Conservation (phyloP, 139 green algal species). For the Auxenochlorella pyrenoidosa region DNA sequence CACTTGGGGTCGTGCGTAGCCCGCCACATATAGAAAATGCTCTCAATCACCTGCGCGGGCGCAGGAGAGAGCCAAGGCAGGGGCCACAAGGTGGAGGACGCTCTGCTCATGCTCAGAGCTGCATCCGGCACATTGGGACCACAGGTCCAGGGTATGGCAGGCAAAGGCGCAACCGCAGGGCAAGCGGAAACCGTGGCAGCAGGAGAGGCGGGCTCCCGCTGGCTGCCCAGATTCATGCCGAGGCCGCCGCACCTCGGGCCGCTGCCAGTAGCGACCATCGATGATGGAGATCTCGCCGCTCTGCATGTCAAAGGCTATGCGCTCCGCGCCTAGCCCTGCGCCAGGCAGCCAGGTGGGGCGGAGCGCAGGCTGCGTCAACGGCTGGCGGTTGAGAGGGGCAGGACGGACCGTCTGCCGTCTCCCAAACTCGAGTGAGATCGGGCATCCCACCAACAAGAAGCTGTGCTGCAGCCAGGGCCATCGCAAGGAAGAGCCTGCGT, state of each 20-base stretch:
- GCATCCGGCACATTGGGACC: too few relatives aligned
- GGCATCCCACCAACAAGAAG: too few relatives aligned
- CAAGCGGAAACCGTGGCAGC: too few relatives aligned
- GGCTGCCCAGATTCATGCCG: neutral
- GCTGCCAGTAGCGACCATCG: constrained; percentile 63
- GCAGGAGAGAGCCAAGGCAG: neutral
- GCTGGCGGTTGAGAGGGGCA: too few relatives aligned
- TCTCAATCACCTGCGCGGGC: constrained; percentile 54
- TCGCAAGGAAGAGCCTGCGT: too few relatives aligned
- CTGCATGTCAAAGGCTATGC: constrained; percentile 48
- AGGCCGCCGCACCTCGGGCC: constrained; percentile 63
- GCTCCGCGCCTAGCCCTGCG: constrained; percentile 67
- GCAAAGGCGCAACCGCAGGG: too few relatives aligned
- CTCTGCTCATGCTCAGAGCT: too few relatives aligned
- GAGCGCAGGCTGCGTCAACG: neutral
- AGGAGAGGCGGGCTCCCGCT: too few relatives aligned
- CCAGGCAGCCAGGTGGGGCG: too few relatives aligned
- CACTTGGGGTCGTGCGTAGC: constrained; percentile 71
- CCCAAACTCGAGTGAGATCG: too few relatives aligned
- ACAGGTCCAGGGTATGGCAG: neutral
- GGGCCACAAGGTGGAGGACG: neutral
- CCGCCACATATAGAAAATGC: constrained; percentile 75
- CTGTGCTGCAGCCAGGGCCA: too few relatives aligned
- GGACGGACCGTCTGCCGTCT: too few relatives aligned
- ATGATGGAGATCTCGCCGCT: constrained; percentile 43